phyloP scores from a whole-genome alignment of 2,329 filamentous ascomycete species.

The Ilyonectria sp. region DNA sequence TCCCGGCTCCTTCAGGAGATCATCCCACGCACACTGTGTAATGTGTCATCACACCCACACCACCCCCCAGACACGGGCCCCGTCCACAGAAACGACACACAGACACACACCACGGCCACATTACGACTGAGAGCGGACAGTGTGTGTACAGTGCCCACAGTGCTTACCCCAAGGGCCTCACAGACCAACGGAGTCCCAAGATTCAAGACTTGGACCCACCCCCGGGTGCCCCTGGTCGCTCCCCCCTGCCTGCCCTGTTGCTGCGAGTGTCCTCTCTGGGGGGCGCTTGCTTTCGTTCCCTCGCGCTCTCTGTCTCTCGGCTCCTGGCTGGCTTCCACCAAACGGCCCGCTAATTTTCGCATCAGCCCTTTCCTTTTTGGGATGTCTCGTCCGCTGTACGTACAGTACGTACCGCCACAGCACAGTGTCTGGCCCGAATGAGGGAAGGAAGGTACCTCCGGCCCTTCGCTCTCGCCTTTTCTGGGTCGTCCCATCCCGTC shows the following conservation, averaged over 20 bases:
- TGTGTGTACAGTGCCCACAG: slow-evolving; percentile 9
- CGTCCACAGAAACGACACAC: background rate
- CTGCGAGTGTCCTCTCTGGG: slow-evolving; percentile 19
- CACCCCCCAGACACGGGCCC: slow-evolving; percentile 4
- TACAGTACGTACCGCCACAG: slow-evolving; percentile 15
- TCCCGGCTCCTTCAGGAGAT: background rate
- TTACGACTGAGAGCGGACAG: background rate
- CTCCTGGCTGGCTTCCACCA: slow-evolving; percentile 23
- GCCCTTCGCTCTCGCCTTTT: slow-evolving; percentile 26
- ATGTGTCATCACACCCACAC: slow-evolving; percentile 15
- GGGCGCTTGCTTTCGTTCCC: slow-evolving; percentile 21
- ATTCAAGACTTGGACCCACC: slow-evolving; percentile 20
- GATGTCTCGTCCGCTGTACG: slow-evolving; percentile 31
- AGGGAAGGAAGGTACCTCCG: slow-evolving; percentile 26
- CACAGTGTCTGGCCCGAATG: slow-evolving; percentile 23
- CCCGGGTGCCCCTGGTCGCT: slow-evolving; percentile 22
- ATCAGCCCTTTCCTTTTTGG: slow-evolving; percentile 37
- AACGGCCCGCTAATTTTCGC: slow-evolving; percentile 45
- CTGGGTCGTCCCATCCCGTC: slow-evolving; percentile 33
- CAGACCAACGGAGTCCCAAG: slow-evolving; percentile 8
- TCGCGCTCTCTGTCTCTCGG: slow-evolving; percentile 6
- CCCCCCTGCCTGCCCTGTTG: slow-evolving; percentile 6
- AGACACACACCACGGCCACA: background rate
- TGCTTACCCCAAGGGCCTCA: background rate
- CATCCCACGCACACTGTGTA: slow-evolving; percentile 2